Conservation (phyloP, 306 rosid species). For the Crataegus laevigata region DNA sequence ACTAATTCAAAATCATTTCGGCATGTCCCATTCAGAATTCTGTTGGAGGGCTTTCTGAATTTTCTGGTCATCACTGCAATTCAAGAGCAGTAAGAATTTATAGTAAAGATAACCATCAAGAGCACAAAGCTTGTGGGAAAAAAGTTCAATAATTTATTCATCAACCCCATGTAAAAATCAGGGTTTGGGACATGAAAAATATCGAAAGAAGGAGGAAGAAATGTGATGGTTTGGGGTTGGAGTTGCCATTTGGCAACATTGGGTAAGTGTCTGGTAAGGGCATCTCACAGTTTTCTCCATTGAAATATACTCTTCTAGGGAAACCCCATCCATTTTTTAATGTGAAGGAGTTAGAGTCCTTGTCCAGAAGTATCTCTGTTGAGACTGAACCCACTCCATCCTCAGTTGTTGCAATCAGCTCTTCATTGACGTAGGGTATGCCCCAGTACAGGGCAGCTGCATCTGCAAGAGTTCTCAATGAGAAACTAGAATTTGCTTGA, state of each 20-base stretch:
- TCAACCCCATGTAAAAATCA: neutral
- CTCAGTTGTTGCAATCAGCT: conserved; percentile 32
- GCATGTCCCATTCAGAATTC: conserved; percentile 59
- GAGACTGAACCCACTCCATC: conserved; percentile 37
- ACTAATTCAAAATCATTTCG: conserved; percentile 13
- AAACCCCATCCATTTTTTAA: conserved; percentile 66
- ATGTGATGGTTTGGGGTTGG: conserved; percentile 5
- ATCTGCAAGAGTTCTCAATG: conserved; percentile 34
- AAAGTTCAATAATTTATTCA: neutral
- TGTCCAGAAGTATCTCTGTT: conserved; percentile 52
- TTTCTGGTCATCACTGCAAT: conserved; percentile 79
- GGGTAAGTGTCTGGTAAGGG: conserved; percentile 62
- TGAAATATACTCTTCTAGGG: conserved; percentile 73
- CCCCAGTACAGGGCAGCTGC: conserved; percentile 77
- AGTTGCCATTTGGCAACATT: conserved; percentile 45
- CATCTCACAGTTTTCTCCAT: conserved; percentile 70
- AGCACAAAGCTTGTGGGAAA: neutral
- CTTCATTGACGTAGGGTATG: conserved; percentile 43
- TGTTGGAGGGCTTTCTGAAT: conserved; percentile 83
- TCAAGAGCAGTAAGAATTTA: conserved; percentile 32
- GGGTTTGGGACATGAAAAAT: conserved; percentile 7
- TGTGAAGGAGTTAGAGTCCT: conserved; percentile 51
- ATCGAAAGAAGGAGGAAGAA: conserved; percentile 4
- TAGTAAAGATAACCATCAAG: neutral
- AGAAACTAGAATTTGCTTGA: neutral